Conservation (phyloP, 2,329 filamentous ascomycete species). For the Exserohilum rostratum region DNA sequence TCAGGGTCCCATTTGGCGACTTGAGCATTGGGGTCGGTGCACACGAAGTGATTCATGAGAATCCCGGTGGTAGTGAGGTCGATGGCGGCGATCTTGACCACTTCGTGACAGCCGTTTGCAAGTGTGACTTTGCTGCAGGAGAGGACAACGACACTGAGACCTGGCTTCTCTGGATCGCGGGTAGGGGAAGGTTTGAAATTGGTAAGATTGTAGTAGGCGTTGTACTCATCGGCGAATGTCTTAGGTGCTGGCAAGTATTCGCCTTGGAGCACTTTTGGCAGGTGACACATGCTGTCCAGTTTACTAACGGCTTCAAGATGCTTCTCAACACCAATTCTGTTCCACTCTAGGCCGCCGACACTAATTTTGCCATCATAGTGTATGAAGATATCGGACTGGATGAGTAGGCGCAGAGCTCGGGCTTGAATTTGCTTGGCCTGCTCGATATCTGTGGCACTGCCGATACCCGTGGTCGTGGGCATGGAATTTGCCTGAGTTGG, state of each 20-base stretch:
- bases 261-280: conserved; percentile 32
- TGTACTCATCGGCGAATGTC: conserved; percentile 30
- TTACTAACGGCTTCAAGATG: conserved; percentile 27
- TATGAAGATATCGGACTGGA: conserved; percentile 39
- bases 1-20: conserved; percentile 36
- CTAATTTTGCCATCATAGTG: conserved; percentile 32
- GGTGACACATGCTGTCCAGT: conserved; percentile 37
- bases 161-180: conserved; percentile 13
- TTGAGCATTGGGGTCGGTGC: conserved; percentile 25
- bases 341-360: conserved; percentile 32
- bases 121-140: conserved; percentile 40
- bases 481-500: neutral
- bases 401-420: conserved; percentile 35
- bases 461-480: conserved; percentile 7
- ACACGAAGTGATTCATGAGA: conserved; percentile 42
- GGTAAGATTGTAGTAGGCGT: conserved; percentile 16
- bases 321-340: conserved; percentile 27
- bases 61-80: conserved; percentile 41
- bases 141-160: conserved; percentile 30
- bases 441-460: conserved; percentile 29
- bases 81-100: conserved; percentile 42
- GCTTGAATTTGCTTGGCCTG: conserved; percentile 33
- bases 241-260: conserved; percentile 38
- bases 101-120: conserved; percentile 26
- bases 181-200: conserved; percentile 34